These are phyloP conservation scores for Yamadazyma aaseri DNA, from an alignment of 1,139 yeast species.

Conservation along the genomic window DNA sequence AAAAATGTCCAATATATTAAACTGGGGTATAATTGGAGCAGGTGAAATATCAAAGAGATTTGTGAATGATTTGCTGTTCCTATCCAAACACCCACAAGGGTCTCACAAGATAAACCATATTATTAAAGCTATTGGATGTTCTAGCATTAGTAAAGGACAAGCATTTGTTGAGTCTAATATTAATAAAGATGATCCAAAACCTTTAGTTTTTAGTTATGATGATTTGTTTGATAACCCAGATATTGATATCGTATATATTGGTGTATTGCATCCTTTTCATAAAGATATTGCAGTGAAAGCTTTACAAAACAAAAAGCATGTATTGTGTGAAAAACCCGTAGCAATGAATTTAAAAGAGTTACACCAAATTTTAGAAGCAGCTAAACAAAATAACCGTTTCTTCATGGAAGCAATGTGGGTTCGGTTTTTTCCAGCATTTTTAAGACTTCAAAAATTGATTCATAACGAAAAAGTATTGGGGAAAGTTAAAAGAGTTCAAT, in stretches of 20 bases:
- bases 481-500: conserved; percentile 29
- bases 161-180: conserved; percentile 17
- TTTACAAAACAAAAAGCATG: conserved; percentile 50
- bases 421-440: conserved; percentile 52
- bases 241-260: conserved; percentile 55
- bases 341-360: conserved; percentile 52
- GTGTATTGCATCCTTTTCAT: conserved; percentile 59
- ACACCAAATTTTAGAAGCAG: conserved; percentile 42
- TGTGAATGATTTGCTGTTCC: conserved; percentile 4
- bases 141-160: conserved; percentile 25
- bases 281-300: conserved; percentile 49
- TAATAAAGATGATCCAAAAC: background rate
- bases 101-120: conserved; percentile 4
- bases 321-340: conserved; percentile 62
- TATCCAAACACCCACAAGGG: conserved; percentile 2
- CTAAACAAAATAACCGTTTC: conserved; percentile 45
- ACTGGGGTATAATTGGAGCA: conserved; percentile 9
- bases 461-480: conserved; percentile 44
- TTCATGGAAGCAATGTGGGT: conserved; percentile 71
- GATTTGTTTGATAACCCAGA: conserved; percentile 40
- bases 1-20: conserved; percentile 1
- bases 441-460: conserved; percentile 32
- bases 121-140: conserved; percentile 25
- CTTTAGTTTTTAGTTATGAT: conserved; percentile 23
- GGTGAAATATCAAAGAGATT: conserved; percentile 7